Evolutionary conservation across 805 yeast genomes (phyloP).

Genomic region (Saturnispora saitoi): DNA sequence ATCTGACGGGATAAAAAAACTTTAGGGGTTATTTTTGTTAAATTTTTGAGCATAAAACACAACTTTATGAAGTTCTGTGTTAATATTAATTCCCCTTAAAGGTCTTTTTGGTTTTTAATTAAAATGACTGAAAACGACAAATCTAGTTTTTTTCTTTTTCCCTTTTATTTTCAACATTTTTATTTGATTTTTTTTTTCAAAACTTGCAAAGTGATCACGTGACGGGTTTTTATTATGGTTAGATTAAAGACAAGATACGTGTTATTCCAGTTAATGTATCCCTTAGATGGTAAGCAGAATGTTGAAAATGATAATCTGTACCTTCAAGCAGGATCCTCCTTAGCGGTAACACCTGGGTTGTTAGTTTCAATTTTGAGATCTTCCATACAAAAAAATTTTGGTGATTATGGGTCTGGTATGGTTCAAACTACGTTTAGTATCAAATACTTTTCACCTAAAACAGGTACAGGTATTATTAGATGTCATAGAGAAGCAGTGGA

Average conservation of each 20-base stretch:
- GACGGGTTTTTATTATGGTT: conserved; percentile 49
- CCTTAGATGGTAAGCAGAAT: conserved; percentile 29
- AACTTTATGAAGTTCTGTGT: not conserved
- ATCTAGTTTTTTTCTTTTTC: not conserved
- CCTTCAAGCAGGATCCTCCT: conserved; percentile 38
- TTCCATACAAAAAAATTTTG: conserved; percentile 56
- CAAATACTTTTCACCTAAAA: conserved; percentile 72
- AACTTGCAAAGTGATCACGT: not conserved
- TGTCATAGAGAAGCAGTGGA: conserved; percentile 60
- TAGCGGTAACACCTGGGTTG: conserved; percentile 38
- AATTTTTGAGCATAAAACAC: not conserved
- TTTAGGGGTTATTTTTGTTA: not conserved
- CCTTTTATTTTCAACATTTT: not conserved
- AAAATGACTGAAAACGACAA: not conserved
- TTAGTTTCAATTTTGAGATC: conserved; percentile 47
- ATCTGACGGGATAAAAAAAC: conserved; percentile 2
- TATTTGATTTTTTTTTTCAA: not conserved
- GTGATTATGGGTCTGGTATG: conserved; percentile 66
- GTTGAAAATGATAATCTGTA: conserved; percentile 8
- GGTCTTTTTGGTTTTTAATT: not conserved
- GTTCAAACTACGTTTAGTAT: conserved; percentile 32
- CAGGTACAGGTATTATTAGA: conserved; percentile 78
- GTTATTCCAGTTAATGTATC: conserved; percentile 69
- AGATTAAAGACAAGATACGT: conserved; percentile 80
- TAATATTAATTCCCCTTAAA: not conserved